Conservation (phyloP, 306 rosid species). For the Quercus ilex region DNA sequence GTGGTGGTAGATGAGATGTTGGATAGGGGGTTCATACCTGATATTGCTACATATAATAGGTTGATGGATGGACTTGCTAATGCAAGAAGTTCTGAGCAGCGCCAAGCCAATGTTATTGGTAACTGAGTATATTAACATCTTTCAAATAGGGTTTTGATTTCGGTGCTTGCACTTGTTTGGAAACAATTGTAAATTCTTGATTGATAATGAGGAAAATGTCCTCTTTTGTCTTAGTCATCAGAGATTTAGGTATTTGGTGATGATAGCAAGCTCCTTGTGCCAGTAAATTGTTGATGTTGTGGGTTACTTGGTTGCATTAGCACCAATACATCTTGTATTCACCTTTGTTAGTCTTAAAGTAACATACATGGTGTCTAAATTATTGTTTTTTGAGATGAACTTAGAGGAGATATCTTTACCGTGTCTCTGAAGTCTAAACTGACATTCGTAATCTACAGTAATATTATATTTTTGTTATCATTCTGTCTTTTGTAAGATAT, state of each 20-base stretch:
- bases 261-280: not conserved
- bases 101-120: constrained; percentile 10
- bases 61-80: constrained; percentile 49
- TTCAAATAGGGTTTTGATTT: constrained; percentile 2
- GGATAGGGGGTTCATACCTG: constrained; percentile 67
- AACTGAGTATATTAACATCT: constrained; percentile 12
- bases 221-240: not conserved
- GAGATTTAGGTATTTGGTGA: constrained; percentile 6
- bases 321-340: not conserved
- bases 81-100: not conserved
- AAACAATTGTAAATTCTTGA: not conserved
- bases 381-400: not conserved
- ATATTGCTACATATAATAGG: constrained; percentile 64
- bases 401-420: not conserved
- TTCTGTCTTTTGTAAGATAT: constrained; percentile 64
- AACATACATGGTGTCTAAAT: not conserved
- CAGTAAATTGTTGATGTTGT: not conserved
- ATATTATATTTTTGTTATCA: not conserved
- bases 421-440: not conserved
- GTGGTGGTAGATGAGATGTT: constrained; percentile 73
- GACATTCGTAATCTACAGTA: not conserved
- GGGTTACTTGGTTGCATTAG: not conserved
- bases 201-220: not conserved
- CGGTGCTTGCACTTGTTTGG: not conserved
- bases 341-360: not conserved